phyloP scores from a whole-genome alignment of 164 flowering plant genomes.

The Berberis thunbergii region DNA sequence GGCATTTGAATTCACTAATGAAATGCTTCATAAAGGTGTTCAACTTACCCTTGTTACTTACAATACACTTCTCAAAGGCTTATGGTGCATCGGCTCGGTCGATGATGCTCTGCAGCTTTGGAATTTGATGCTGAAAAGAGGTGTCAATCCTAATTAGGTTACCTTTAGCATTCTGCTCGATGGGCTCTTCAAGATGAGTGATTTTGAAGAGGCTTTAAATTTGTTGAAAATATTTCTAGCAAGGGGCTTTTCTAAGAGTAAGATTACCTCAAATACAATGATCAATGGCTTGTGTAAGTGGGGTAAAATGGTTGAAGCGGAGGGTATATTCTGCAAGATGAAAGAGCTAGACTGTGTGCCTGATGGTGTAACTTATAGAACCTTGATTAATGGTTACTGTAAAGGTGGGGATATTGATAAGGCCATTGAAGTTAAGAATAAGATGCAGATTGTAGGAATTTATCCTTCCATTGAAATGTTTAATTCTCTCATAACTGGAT shows the following conservation, averaged over 20 bases:
- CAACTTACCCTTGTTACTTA: conserved; percentile 53
- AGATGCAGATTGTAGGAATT: conserved; percentile 44
- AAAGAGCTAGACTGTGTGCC: conserved; percentile 50
- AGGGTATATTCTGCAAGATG: conserved; percentile 51
- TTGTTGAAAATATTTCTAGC: conserved; percentile 57
- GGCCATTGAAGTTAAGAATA: conserved; percentile 48
- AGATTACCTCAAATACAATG: conserved; percentile 53
- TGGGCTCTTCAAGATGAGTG: conserved; percentile 54
- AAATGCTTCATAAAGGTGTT: conserved; percentile 49
- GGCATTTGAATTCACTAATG: conserved; percentile 52
- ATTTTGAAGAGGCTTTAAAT: conserved; percentile 39
- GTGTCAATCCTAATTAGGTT: conserved; percentile 53
- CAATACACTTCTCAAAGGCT: conserved; percentile 76
- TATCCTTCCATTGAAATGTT: conserved; percentile 50
- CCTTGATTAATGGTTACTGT: conserved; percentile 70
- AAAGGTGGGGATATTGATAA: conserved; percentile 45
- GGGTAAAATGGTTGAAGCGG: conserved; percentile 66
- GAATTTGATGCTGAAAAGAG: conserved; percentile 61
- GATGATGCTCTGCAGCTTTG: conserved; percentile 61
- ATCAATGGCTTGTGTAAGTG: conserved; percentile 70
- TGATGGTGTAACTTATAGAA: conserved; percentile 64
- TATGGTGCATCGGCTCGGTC: conserved; percentile 37
- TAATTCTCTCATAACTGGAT: conserved; percentile 63
- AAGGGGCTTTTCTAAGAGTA: conserved; percentile 41
- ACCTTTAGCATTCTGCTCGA: conserved; percentile 65